Evolutionary conservation across 148 eudicot species (phyloP), one percentile per base, ranked within the genome.

Genomic region (Polygonum maritimum): DNA sequence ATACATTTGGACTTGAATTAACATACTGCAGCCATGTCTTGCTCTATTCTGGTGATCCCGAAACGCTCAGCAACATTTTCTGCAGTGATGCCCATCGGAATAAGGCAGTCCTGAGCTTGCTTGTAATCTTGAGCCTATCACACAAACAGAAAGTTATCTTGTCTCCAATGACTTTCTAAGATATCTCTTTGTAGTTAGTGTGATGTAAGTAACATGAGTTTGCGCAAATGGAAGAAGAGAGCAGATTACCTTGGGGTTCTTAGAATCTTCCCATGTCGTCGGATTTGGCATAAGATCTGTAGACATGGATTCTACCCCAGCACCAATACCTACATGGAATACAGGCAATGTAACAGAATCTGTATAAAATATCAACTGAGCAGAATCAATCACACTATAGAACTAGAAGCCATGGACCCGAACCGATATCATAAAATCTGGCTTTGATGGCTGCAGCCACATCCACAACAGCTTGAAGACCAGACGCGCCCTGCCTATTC

Each of bases 11-110:
- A 65, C 41, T 35, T 36, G 19, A 15, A 10, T 60, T 49, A 80
- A 88, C 96, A 83, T 78, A 96, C 99, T 18, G 99, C 99, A 85
- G 98, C 97, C 79, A 92, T 92, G 77, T 96, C 99, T 76, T 96
- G 99, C 83, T 96, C 98, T 85, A 83, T 81, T 76, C 99, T 87
- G n/a, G 99, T 84, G 49, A 96, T 90, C 13, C 91, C 88, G 82
- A 90, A 96, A 41, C 91, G 94, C 2, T 81, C 84, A 9, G 99
- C 97, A 78, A 96, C 94, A 79, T 92, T 96, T 87, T 96, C 99
- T 48, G 99, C 91, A 70, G 98, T 95, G 38, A 92, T 63, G 33
- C 99, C 99, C 98, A 92, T 96, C n/a, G 98, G 99, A 73, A 96
- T 92, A 83, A 96, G 91, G 82, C 98, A 96, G 85, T 89, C 83